Conservation (phyloP, 148 eudicot species). For the Diospyros kaki region DNA sequence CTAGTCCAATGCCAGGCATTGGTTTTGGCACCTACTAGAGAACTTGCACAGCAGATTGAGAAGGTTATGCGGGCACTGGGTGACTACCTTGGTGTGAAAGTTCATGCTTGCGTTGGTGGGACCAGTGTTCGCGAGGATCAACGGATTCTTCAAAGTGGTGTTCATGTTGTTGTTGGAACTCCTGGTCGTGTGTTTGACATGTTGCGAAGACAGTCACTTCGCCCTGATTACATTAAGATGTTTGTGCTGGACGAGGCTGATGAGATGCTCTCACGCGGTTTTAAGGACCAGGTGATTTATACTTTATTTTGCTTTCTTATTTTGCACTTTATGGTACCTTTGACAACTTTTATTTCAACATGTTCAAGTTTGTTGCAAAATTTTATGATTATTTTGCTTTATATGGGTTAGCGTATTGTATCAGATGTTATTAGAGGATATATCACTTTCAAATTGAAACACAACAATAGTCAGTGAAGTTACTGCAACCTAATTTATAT, state of each 20-base stretch:
- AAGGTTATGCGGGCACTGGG: conserved; percentile 54
- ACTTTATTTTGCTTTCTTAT: neutral
- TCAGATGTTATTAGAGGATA: no score
- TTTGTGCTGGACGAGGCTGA: conserved; percentile 53
- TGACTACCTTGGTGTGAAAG: conserved; percentile 46
- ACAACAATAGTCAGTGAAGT: no score
- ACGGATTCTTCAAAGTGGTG: conserved; percentile 40
- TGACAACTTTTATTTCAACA: neutral
- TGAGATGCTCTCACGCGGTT: conserved; percentile 52
- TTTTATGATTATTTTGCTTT: no score
- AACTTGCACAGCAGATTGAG: conserved; percentile 49
- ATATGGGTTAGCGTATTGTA: no score
- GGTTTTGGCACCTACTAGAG: conserved; percentile 50
- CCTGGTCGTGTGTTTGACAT: conserved; percentile 55
- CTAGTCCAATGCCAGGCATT: conserved; percentile 43
- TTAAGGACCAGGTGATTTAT: conserved; percentile 41
- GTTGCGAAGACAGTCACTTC: conserved; percentile 40
- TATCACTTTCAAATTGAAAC: no score
- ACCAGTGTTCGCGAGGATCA: conserved; percentile 49
- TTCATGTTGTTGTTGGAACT: conserved; percentile 53
- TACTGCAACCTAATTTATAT: no score
- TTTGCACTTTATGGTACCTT: neutral
- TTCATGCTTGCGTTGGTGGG: conserved; percentile 50
- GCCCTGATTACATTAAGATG: conserved; percentile 34
- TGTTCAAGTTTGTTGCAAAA: conserved; percentile 1